Conservation (phyloP, 2,329 filamentous ascomycete species). For the Rhytidhysteron rufulum region DNA sequence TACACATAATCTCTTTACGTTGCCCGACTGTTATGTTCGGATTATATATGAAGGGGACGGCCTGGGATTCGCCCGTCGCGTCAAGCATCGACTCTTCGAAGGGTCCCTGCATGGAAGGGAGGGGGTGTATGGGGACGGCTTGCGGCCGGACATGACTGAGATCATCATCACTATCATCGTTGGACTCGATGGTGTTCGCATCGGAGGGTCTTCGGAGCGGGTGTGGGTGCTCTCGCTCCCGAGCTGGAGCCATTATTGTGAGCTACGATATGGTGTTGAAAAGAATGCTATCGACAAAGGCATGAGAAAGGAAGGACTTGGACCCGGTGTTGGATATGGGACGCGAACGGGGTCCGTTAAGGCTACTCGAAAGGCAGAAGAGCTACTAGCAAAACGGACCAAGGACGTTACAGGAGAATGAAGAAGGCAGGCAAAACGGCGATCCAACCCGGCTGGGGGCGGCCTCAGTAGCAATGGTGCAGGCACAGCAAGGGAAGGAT, state of each 20-base stretch:
- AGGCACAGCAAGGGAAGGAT: neutral
- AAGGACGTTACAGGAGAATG: neutral
- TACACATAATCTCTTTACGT: slow-evolving; percentile 45
- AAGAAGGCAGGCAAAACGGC: neutral
- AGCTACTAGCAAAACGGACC: too few species aligned
- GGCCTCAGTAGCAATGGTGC: slow-evolving; percentile 1
- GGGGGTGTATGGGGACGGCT: slow-evolving; percentile 61
- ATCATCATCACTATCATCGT: slow-evolving; percentile 1
- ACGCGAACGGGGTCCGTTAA: neutral
- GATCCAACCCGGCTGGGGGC: slow-evolving; percentile 1
- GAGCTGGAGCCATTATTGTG: slow-evolving; percentile 1
- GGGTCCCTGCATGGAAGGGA: slow-evolving; percentile 71
- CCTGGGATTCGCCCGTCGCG: slow-evolving; percentile 46
- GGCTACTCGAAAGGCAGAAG: neutral
- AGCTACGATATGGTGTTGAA: neutral
- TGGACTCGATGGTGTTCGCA: neutral
- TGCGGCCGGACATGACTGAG: slow-evolving; percentile 19
- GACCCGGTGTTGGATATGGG: neutral
- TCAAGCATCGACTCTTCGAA: slow-evolving; percentile 81
- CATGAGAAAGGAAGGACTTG: neutral
- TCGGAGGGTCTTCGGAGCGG: neutral
- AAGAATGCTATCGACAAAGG: neutral
- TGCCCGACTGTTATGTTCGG: slow-evolving; percentile 37
- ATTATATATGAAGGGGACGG: slow-evolving; percentile 35
- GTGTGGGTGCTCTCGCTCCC: neutral